phyloP scores from a whole-genome alignment of 352 stramenopile genomes.

The Globisporangium megalacanthum region DNA sequence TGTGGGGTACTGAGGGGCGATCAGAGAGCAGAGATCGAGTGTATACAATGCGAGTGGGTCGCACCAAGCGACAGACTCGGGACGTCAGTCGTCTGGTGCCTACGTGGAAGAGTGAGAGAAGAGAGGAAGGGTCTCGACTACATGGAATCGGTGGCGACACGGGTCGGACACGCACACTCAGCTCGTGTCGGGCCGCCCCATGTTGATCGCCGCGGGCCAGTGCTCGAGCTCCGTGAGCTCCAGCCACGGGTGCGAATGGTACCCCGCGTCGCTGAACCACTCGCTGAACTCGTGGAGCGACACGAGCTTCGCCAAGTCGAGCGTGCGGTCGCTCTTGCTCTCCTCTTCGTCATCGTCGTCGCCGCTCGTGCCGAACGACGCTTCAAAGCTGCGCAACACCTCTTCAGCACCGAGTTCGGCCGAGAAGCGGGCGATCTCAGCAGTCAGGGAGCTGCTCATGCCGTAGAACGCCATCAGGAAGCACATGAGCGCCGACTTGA shows the following conservation, averaged over 20 bases:
- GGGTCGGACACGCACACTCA: neutral
- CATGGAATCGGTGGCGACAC: conserved; percentile 2
- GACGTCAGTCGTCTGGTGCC: neutral
- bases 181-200: conserved; percentile 24
- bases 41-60: conserved; percentile 7
- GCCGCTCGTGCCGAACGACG: conserved; percentile 10
- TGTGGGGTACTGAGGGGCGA: no score
- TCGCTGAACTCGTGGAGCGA: conserved; percentile 62
- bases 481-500: conserved; percentile 61
- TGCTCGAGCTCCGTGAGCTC: conserved; percentile 72
- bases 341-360: conserved; percentile 21
- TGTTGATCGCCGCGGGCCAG: conserved; percentile 72
- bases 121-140: conserved; percentile 1
- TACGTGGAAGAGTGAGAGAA: neutral
- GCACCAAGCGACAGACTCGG: neutral
- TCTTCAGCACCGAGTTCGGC: conserved; percentile 59
- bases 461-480: conserved; percentile 84
- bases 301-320: conserved; percentile 38
- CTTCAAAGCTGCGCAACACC: conserved; percentile 55
- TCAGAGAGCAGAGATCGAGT: conserved; percentile 5
- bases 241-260: conserved; percentile 69
- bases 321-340: conserved; percentile 15
- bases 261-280: conserved; percentile 69
- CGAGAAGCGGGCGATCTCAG: conserved; percentile 65
- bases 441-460: conserved; percentile 72